phyloP scores from a whole-genome alignment of 108 stramenopile genomes.

The Cylindrotheca closterium region DNA sequence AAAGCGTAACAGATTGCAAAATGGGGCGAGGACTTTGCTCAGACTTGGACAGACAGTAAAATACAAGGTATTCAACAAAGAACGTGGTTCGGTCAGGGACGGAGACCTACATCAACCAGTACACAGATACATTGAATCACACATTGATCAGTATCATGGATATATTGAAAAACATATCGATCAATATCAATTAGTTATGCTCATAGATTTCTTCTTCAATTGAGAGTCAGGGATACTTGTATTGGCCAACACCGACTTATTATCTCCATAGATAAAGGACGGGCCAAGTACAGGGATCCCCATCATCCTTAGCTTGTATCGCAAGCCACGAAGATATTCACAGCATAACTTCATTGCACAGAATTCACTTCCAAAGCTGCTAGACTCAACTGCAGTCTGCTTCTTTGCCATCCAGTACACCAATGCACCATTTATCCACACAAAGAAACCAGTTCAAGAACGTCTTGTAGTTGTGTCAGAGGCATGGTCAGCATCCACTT shows the following conservation, averaged over 20 bases:
- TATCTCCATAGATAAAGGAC: conserved; percentile 35
- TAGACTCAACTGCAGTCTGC: conserved; percentile 41
- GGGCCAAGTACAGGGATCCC: conserved; percentile 43
- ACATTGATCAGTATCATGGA: too few species aligned
- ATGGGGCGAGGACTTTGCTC: too few species aligned
- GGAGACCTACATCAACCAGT: too few species aligned
- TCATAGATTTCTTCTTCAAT: conserved; percentile 50
- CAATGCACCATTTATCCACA: conserved; percentile 51
- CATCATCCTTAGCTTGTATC: conserved; percentile 62
- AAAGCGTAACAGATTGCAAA: too few species aligned
- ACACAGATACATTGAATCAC: too few species aligned
- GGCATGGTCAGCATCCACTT: conserved; percentile 61
- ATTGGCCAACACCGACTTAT: conserved; percentile 36
- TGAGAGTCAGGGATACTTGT: conserved; percentile 39
- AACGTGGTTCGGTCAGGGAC: too few species aligned
- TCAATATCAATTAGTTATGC: too few species aligned
- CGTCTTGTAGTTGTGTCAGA: conserved; percentile 40
- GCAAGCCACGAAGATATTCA: conserved; percentile 32
- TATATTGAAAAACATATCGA: too few species aligned
- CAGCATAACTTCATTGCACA: too few species aligned
- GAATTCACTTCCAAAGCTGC: conserved; percentile 38
- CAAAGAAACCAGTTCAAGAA: conserved; percentile 47
- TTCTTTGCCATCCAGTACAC: too few species aligned
- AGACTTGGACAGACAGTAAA: too few species aligned
- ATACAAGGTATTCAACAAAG: too few species aligned